These are phyloP conservation scores for Geotrichum bryndzae DNA, from an alignment of 1,139 yeast species.

Conservation along the genomic window DNA sequence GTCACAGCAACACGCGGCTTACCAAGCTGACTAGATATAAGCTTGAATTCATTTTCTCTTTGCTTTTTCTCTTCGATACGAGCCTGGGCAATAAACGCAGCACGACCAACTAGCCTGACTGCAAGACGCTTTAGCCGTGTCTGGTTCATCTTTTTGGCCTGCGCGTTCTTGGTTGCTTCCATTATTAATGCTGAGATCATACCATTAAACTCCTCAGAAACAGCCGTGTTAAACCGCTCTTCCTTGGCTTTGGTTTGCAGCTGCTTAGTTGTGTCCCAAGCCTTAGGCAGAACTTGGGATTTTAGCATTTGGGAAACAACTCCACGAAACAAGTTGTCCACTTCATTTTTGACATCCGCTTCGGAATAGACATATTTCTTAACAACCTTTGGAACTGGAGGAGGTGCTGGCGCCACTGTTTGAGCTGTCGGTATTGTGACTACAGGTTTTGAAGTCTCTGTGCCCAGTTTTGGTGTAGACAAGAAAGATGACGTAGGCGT, in stretches of 20 bases:
- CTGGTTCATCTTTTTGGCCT: slow-evolving; percentile 23
- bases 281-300: slow-evolving; percentile 1
- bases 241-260: slow-evolving; percentile 13
- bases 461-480: neutral
- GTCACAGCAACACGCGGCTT: slow-evolving; percentile 16
- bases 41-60: slow-evolving; percentile 23
- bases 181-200: slow-evolving; percentile 14
- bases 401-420: neutral
- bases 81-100: slow-evolving; percentile 24
- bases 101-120: slow-evolving; percentile 12
- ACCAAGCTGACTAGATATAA: slow-evolving; percentile 26
- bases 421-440: slow-evolving; percentile 21
- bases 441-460: neutral
- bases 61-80: slow-evolving; percentile 22
- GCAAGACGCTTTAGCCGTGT: slow-evolving; percentile 14
- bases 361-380: slow-evolving; percentile 22
- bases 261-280: slow-evolving; percentile 4
- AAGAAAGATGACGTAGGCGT: neutral
- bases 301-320: slow-evolving; percentile 5
- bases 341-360: slow-evolving; percentile 7
- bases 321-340: slow-evolving; percentile 1
- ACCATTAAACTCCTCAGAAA: neutral
- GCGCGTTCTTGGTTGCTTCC: slow-evolving; percentile 22
- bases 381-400: slow-evolving; percentile 21
- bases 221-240: neutral